These are phyloP conservation scores for Sugiyamaella smithiae DNA, from an alignment of 805 yeast genomes.

Conservation along the genomic window DNA sequence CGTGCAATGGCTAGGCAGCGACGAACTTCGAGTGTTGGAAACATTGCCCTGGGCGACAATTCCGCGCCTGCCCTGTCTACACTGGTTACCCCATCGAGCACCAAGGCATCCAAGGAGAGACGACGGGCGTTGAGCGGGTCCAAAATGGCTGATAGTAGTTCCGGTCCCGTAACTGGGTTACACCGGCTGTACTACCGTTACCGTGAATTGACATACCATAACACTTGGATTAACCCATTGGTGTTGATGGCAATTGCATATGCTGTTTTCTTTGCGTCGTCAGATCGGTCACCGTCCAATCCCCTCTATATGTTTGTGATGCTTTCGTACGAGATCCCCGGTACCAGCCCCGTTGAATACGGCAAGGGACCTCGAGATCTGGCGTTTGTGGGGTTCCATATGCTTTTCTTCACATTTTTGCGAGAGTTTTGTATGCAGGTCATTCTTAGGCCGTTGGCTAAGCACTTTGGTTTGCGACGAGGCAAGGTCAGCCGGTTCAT, in stretches of 20 bases:
- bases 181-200: constrained; percentile 51
- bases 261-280: constrained; percentile 50
- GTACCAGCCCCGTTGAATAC: constrained; percentile 52
- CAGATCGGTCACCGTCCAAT: constrained; percentile 57
- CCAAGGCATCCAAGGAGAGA: constrained; percentile 41
- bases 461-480: constrained; percentile 48
- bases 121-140: constrained; percentile 31
- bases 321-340: constrained; percentile 63
- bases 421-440: constrained; percentile 91
- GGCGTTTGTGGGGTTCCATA: constrained; percentile 71
- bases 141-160: not conserved
- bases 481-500: constrained; percentile 73
- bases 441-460: constrained; percentile 70
- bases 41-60: constrained; percentile 70
- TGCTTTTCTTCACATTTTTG: constrained; percentile 82
- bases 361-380: constrained; percentile 88
- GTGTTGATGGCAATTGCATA: constrained; percentile 44
- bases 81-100: constrained; percentile 48
- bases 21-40: constrained; percentile 72
- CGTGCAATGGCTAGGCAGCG: constrained; percentile 23
- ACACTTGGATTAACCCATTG: constrained; percentile 71
- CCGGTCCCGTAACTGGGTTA: constrained; percentile 10
- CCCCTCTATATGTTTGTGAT: constrained; percentile 60
- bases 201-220: constrained; percentile 54
- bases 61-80: constrained; percentile 66